Evolutionary conservation across 176 grass and related monocot genomes (phyloP), one percentile per base, ranked within the genome.

Genomic region (Oryza officinalis): DNA sequence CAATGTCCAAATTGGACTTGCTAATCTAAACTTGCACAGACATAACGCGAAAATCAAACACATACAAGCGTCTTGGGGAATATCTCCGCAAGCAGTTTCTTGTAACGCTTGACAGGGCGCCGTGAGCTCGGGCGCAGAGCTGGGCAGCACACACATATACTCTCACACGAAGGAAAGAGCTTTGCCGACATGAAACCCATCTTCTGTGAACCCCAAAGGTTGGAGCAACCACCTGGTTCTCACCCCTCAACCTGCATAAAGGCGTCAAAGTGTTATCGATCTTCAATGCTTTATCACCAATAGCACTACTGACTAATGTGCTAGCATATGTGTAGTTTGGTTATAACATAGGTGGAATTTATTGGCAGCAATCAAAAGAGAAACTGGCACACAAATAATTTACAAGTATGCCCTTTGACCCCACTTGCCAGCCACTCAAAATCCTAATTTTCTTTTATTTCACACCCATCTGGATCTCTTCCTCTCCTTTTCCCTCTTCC

Each of bases 81-180:
- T 74, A 99, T 95, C 86, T 99, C 96, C 0, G 96, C 93, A 20
- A 99, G 88, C 80, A 99, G 83, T 85, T 99, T 99, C 93, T 94
- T 99, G 93, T 99, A 99, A 13, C 96, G 93, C 80, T 99, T 99
- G 79, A 99, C 96, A 28, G 96, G 93, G 71, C 89, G 89, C 66
- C 93, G 89, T 33, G 96, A 99, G 83, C 93, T 99, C 69, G 96
- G 93, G 46, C 91, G 89, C 89, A 99, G 85, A 35, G 96, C 91
- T 12, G 96, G 96, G 86, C 96, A 99, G 75, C 96, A 99, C 13
- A 99, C 93, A 72, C 96, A 99, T 91, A 99, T 92, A 80, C 90
- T 94, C 83, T 92, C 96, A 50, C 96, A 98, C 31, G 93, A 93
- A 49, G 96, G 96, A 47, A 98, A 83, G 63, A 99, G 70, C 85